Base-by-base conservation (phyloP, 2,329 filamentous ascomycete genomes). In the Balansia obtecta region DNA sequence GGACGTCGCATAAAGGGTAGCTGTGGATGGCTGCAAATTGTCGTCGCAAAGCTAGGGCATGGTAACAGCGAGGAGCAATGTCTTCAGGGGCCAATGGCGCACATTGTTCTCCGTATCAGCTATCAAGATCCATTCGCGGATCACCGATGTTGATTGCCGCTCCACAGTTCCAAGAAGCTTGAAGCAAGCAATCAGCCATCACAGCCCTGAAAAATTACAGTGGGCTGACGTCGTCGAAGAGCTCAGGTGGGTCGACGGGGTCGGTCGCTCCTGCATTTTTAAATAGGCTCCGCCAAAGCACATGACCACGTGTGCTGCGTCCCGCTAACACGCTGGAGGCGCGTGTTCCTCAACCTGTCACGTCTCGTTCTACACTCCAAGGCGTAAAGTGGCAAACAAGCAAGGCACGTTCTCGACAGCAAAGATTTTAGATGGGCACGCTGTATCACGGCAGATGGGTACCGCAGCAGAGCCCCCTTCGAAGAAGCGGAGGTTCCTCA, bases 401-500 rank as follows among this genome's bases (percentile, higher is more conserved):
- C 16, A 9, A 18, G 16, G 40, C 12, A 20, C 12, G 11, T 40
- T 48, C 37, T 27, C 16, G 16, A 33, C 9, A 48, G 15, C 10
- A 37, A 16, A 33, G n/a, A 32, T 11, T 37, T 33, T 30, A 48
- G 34, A 42, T 53, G 40, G 34, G 41, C 46, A 18, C 43, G 22
- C 42, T 49, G 52, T 50, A 53, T 42, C 38, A 75, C 74, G 72
- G 72, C 69, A 66, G 46, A 58, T 63, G 49, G 57, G 59, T 52
- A 60, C 64, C 44, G 66, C 67, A 20, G 61, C 64, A 46, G 73
- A 69, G 45, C 72, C 71, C 55, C 72, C 75, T 1, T 56, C 60
- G 10, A 78, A 78, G 61, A 69, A 63, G 59, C 59, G 65, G 52
- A 65, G 68, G 50, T 65, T 68, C 55, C 68, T 71, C 48, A 61